Percentiles rank a stretch among this genome's conserved stretches.
These are phyloP conservation scores for Fraxinus angustifolia DNA, from an alignment of 305 asterid species.

Conservation along the genomic window DNA sequence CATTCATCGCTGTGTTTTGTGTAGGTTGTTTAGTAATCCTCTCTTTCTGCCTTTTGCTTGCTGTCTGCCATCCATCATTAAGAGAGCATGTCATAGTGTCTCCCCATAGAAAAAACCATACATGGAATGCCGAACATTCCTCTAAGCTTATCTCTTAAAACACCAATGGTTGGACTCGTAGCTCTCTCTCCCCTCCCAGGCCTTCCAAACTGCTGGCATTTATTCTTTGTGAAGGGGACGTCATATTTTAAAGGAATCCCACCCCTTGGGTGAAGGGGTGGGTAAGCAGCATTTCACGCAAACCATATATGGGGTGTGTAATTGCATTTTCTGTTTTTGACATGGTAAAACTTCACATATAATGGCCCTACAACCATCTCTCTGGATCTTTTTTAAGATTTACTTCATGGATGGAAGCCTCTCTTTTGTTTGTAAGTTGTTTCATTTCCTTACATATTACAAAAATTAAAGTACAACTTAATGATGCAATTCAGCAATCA, in stretches of 20 bases:
- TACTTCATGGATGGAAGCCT: neutral
- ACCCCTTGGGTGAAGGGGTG: neutral
- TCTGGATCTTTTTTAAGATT: neutral
- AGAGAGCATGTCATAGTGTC: neutral
- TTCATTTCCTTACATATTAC: neutral
- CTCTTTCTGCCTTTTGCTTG: conserved; percentile 4
- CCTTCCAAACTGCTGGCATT: conserved; percentile 3
- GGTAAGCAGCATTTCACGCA: neutral
- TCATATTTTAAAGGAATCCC: neutral
- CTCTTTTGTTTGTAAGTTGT: neutral
- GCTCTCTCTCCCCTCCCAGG: neutral
- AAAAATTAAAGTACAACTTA: neutral
- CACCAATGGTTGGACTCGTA: neutral
- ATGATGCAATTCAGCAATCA: neutral
- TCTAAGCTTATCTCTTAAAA: neutral
- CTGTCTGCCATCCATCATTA: conserved; percentile 2
- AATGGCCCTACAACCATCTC: conserved; percentile 1
- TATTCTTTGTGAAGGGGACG: neutral
- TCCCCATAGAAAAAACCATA: conserved; percentile 6
- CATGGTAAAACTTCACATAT: neutral
- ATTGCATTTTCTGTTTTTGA: neutral
- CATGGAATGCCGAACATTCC: conserved; percentile 2
- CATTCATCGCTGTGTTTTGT: conserved; percentile 10
- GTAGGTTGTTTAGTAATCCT: neutral
- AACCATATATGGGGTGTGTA: neutral